These are phyloP conservation scores for Fibroporia radiculosa DNA, from an alignment of 768 basidiomycete species.

Conservation along the genomic window DNA sequence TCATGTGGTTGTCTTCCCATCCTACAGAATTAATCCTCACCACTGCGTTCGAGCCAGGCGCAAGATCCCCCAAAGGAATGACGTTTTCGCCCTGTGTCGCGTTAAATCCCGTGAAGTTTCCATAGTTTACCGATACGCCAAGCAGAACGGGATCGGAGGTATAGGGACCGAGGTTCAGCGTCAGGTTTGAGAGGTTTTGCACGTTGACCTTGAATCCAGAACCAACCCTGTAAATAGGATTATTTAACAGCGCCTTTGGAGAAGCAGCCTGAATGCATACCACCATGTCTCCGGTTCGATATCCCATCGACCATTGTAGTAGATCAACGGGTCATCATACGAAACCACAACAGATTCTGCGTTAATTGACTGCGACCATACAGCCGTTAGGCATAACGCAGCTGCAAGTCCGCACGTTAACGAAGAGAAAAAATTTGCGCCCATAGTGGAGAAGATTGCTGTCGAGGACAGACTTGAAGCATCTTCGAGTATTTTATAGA, in stretches of 20 bases:
- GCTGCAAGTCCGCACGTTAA: too few relatives aligned
- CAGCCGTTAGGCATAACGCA: too few relatives aligned
- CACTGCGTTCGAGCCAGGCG: constrained; percentile 22
- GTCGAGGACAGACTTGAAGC: too few relatives aligned
- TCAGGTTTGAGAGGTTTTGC: constrained; percentile 32
- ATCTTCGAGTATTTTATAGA: too few relatives aligned
- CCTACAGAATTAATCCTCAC: constrained; percentile 46
- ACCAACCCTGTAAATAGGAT: constrained; percentile 33
- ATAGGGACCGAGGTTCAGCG: constrained; percentile 39
- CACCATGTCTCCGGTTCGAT: constrained; percentile 47
- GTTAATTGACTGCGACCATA: too few relatives aligned
- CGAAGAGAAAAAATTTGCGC: too few relatives aligned
- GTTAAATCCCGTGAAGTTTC: constrained; percentile 38
- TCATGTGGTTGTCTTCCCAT: constrained; percentile 53
- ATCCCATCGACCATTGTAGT: constrained; percentile 48
- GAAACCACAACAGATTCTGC: constrained; percentile 16
- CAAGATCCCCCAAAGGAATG: too few relatives aligned
- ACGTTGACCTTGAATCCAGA: constrained; percentile 47
- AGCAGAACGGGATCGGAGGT: constrained; percentile 40
- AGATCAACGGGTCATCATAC: constrained; percentile 36
- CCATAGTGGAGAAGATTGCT: too few relatives aligned
- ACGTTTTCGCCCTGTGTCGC: constrained; percentile 37
- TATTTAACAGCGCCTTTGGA: neutral
- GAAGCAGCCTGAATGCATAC: constrained; percentile 24
- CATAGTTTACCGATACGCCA: constrained; percentile 43